These are phyloP conservation scores for Fusarium domesticum DNA, from an alignment of 2,329 filamentous ascomycete genomes.

Conservation along the genomic window DNA sequence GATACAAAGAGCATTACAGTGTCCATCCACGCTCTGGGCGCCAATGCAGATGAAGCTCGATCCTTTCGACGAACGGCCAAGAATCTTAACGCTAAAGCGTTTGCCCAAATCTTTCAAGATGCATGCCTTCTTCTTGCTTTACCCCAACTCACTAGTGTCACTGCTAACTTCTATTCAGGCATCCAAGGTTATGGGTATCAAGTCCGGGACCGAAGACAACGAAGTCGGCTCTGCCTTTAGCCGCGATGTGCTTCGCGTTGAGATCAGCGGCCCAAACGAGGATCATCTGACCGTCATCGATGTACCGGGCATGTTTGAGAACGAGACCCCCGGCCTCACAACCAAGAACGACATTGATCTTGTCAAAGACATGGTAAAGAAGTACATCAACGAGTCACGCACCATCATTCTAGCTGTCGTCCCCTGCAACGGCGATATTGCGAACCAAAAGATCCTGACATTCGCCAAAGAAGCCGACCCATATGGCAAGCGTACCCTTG, in stretches of 20 bases:
- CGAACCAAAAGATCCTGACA: conserved; percentile 41
- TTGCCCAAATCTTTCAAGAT: conserved; percentile 41
- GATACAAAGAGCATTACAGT: conserved; percentile 34
- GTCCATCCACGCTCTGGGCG: conserved; percentile 36
- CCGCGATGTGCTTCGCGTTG: conserved; percentile 41
- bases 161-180: conserved; percentile 29
- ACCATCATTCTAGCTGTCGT: conserved; percentile 51
- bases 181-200: conserved; percentile 45
- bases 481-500: conserved; percentile 41
- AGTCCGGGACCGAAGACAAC: conserved; percentile 9
- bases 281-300: conserved; percentile 53
- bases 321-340: conserved; percentile 35
- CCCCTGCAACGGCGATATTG: conserved; percentile 40
- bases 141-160: not conserved
- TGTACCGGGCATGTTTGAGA: conserved; percentile 51
- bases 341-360: conserved; percentile 44
- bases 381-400: conserved; percentile 44
- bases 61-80: conserved; percentile 29
- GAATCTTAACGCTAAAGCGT: conserved; percentile 26
- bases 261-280: conserved; percentile 44
- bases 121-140: conserved; percentile 21
- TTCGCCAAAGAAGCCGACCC: conserved; percentile 39
- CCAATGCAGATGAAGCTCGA: conserved; percentile 7
- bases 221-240: conserved; percentile 40
- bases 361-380: conserved; percentile 46